Conservation (phyloP, 2,329 filamentous ascomycete species). For the Beauveria asiatica region DNA sequence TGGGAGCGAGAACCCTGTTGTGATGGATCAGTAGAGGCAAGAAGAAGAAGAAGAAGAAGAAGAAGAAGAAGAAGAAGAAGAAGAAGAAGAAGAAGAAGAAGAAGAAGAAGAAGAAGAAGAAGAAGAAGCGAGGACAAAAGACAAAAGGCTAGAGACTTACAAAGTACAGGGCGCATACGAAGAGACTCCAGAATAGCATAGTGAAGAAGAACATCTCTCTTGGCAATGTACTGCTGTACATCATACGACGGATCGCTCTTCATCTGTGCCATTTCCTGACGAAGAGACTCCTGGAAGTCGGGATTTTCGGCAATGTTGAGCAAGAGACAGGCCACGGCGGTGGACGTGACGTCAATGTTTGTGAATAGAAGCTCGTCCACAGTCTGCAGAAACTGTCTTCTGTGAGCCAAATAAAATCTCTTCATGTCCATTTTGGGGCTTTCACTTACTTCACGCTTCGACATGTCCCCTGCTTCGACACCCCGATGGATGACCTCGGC, state of each 20-base stretch:
- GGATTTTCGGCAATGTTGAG: not conserved
- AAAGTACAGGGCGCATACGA: conserved; percentile 8
- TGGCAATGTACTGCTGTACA: not conserved
- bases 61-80: no score
- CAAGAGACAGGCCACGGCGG: not conserved
- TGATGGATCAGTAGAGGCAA: not conserved
- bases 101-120: no score
- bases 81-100: no score
- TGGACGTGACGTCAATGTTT: not conserved
- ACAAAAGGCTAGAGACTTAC: not conserved
- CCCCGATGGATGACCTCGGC: not conserved
- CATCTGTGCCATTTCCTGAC: not conserved
- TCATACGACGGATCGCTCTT: not conserved
- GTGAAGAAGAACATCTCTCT: not conserved
- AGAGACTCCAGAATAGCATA: not conserved
- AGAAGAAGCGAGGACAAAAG: no score
- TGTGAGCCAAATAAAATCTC: not conserved
- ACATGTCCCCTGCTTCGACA: not conserved
- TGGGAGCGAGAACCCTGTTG: not conserved
- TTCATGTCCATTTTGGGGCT: no score
- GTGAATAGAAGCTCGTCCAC: not conserved
- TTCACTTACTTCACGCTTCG: not conserved
- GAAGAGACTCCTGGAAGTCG: not conserved
- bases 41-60: no score
- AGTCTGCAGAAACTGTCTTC: not conserved